Evolutionary conservation across 768 basidiomycete genomes (phyloP).

Genomic region (Postia placenta): DNA sequence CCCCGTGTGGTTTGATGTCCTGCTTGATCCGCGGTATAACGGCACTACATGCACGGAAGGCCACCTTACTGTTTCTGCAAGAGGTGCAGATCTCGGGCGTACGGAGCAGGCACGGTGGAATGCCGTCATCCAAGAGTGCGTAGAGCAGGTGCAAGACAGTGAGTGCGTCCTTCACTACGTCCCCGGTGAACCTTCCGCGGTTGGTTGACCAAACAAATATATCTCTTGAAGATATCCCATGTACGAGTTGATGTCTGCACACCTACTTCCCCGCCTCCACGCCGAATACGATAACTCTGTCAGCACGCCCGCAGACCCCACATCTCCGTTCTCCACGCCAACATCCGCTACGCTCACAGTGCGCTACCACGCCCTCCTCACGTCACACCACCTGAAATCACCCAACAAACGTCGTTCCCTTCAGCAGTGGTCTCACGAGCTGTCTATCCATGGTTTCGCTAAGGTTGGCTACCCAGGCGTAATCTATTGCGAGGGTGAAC

Average conservation of each 20-base stretch:
- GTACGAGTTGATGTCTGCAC: constrained; percentile 51
- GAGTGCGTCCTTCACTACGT: constrained; percentile 28
- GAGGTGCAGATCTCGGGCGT: constrained; percentile 41
- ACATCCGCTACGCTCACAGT: constrained; percentile 3
- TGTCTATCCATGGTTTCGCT: constrained; percentile 57
- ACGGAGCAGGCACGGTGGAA: constrained; percentile 47
- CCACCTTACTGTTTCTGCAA: constrained; percentile 29
- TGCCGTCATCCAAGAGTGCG: constrained; percentile 30
- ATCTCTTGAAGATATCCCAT: constrained; percentile 45
- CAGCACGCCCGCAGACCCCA: not conserved
- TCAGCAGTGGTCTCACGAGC: constrained; percentile 48
- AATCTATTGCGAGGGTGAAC: constrained; percentile 61
- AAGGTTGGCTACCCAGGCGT: constrained; percentile 74
- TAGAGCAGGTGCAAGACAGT: constrained; percentile 27
- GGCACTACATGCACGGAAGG: not conserved
- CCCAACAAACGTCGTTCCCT: constrained; percentile 55
- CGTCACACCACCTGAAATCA: constrained; percentile 69
- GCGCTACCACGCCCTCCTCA: constrained; percentile 55
- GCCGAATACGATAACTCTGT: constrained; percentile 2
- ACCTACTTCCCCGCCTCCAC: constrained; percentile 54
- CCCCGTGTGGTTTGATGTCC: constrained; percentile 31
- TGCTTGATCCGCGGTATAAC: constrained; percentile 19
- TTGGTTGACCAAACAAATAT: not conserved
- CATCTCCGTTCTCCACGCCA: not conserved
- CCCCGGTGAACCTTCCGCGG: too few species aligned